Evolutionary conservation across 2,329 filamentous ascomycete genomes (phyloP), one percentile per base, ranked within the genome.

Genomic region (Fusarium euwallaceae): DNA sequence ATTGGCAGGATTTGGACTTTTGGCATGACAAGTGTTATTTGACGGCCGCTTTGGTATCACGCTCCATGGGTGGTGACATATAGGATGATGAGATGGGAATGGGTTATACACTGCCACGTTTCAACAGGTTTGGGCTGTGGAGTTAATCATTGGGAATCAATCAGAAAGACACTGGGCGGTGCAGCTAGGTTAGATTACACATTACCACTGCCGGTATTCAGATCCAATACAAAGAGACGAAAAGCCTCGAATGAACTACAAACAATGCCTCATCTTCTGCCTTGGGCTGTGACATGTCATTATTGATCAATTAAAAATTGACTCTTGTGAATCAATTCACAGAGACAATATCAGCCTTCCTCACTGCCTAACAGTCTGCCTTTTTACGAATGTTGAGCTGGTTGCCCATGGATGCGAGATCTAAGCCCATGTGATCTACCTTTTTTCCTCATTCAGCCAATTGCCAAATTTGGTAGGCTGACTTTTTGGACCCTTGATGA

Each of bases 61-160:
- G 71, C 39, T 65, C 67, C 60, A 69, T 41, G 71, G 61, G 48
- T 53, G 48, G 48, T 71, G 67, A 58, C 45, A 77, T 70, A 61
- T 68, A 68, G 61, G 67, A 72, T 34, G 32, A 34, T 34, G 32
- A 34, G 32, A 34, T 72, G 64, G 69, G 61, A 68, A 72, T 29
- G 17, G 56, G 68, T 59, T 43, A 70, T 61, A 75, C 72, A 78
- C 66, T 72, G 76, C 72, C 74, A 72, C 72, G 60, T 68, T 76
- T 74, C 65, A 64, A 74, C 62, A 65, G 74, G 71, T 51, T 64
- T 64, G 37, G 66, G 67, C 61, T 62, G 67, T 64, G 73, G 73
- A 71, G 73, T 75, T 72, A 69, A 58, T 58, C 48, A 61, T 72
- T 63, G 67, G 66, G 74, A 62, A 67, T 66, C 32, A 60, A 64